A percentile compares a stretch with the other conserved stretches of the same genome.
phyloP scores from a whole-genome alignment of 1,284 basidiomycete species.

The Boletus calvinii region DNA sequence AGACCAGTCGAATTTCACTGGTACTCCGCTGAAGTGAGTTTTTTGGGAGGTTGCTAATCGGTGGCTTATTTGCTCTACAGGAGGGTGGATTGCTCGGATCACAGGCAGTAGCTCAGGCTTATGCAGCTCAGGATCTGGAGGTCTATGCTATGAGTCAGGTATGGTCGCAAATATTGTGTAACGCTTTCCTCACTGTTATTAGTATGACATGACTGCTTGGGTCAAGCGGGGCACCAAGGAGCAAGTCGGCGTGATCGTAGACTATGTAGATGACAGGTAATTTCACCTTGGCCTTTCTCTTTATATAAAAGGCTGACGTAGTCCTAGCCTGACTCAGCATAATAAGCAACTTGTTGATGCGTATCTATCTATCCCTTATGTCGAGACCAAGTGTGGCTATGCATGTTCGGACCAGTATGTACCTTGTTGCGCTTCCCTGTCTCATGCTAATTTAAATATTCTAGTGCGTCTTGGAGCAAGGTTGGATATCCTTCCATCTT shows the following conservation, averaged over 20 bases:
- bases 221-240: slow-evolving; percentile 88
- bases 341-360: slow-evolving; percentile 74
- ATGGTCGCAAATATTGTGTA: slow-evolving; percentile 12
- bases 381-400: slow-evolving; percentile 87
- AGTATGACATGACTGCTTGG: slow-evolving; percentile 97
- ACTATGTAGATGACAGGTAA: slow-evolving; percentile 77
- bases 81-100: slow-evolving; percentile 95
- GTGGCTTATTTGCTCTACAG: slow-evolving; percentile 37
- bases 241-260: slow-evolving; percentile 88
- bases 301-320: slow-evolving; percentile 1
- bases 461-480: slow-evolving; percentile 80
- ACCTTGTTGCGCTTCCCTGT: slow-evolving; percentile 21
- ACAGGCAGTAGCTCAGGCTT: slow-evolving; percentile 84
- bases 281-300: too few relatives aligned
- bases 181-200: slow-evolving; percentile 4
- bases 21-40: slow-evolving; percentile 83
- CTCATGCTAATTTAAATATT: slow-evolving; percentile 28
- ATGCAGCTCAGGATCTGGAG: slow-evolving; percentile 60
- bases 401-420: slow-evolving; percentile 89
- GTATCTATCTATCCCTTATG: slow-evolving; percentile 80
- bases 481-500: slow-evolving; percentile 84
- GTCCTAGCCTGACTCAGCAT: slow-evolving; percentile 68
- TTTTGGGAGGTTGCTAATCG: not conserved
- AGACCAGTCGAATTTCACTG: slow-evolving; percentile 92
- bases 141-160: slow-evolving; percentile 91